A percentile compares a stretch with the other conserved stretches of the same genome.
These are phyloP conservation scores for Crocinoboletus sp. DNA, from an alignment of 1,284 basidiomycete species.

Conservation along the genomic window DNA sequence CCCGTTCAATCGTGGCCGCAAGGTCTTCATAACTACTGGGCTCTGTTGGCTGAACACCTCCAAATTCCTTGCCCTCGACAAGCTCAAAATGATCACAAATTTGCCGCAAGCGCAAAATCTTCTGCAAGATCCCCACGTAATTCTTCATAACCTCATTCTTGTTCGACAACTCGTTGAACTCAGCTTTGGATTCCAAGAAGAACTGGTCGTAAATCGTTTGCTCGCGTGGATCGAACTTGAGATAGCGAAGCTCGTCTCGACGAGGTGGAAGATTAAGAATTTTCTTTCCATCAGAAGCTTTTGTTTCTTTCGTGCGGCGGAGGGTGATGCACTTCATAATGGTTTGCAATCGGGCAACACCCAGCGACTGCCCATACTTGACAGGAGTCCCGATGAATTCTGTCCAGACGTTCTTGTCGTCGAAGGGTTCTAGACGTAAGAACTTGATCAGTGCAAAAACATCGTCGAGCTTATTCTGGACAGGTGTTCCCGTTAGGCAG, in stretches of 20 bases:
- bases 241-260: constrained; percentile 77
- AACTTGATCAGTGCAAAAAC: constrained; percentile 97
- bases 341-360: constrained; percentile 90
- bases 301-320: constrained; percentile 93
- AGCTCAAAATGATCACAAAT: constrained; percentile 97
- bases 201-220: constrained; percentile 85
- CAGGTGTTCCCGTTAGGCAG: constrained; percentile 95
- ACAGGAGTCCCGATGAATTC: constrained; percentile 90
- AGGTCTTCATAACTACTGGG: constrained; percentile 68
- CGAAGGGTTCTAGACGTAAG: constrained; percentile 87
- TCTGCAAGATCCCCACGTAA: constrained; percentile 96
- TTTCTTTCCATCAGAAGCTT: constrained; percentile 71
- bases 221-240: constrained; percentile 84
- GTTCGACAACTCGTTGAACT: constrained; percentile 83
- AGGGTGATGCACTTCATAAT: constrained; percentile 98
- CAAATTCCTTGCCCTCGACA: constrained; percentile 71
- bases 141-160: constrained; percentile 96
- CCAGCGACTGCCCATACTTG: constrained; percentile 88
- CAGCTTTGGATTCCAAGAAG: constrained; percentile 85
- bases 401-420: constrained; percentile 92
- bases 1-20: constrained; percentile 64
- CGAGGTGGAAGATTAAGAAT: constrained; percentile 89
- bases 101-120: constrained; percentile 91
- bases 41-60: constrained; percentile 36
- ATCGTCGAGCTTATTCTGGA: constrained; percentile 99